Evolutionary conservation across 176 grass and related monocot genomes (phyloP), one percentile per base, ranked within the genome.

Genomic region (Secale cereale): DNA sequence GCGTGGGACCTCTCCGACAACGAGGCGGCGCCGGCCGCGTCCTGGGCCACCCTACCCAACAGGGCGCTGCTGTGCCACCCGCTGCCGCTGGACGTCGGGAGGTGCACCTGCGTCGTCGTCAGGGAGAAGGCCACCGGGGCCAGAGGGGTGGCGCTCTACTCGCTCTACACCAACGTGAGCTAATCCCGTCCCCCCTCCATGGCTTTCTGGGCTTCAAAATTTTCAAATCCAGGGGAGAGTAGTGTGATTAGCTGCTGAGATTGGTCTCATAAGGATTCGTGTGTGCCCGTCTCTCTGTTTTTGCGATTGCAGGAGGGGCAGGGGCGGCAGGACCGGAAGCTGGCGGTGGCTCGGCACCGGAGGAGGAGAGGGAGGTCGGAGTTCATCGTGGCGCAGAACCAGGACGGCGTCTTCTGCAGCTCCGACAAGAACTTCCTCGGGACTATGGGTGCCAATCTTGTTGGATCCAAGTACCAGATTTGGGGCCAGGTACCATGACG

Each of bases 1-100:
- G 88, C 91, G 36, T 98, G 96, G 96, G 93, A 98, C 74, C 94
- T 98, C 85, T 95, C 93, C 25, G 91, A 95, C 82, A 92, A 86
- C 36, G 93, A 95, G 74, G 90, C 96, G 16, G 93, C 93, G 27
- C 93, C 93, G 22, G 96, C 93, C 14, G 92, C 96, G 13, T 98
- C 96, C 2, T 95, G 96, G 93, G 87, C 96, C 50, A 95, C 91
- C 20, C 96, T 98, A 50, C 89, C 93, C 61, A 98, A 98, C 75
- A 93, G 96, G 89, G 93, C 91, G 40, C 89, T 98, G 83, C 75
- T 98, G 74, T 98, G 81, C 78, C 66, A 91, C 70, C 93, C 96
- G 19, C 91, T 98, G 81, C 93, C 89, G 50, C 52, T 94, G 57
- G 96, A 98, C 81, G 93, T 98, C 11, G 96, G 93, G 28, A 85